Percentiles rank a stretch among this genome's conserved stretches.
phyloP scores from a whole-genome alignment of 164 flowering plant genomes.

The Chimonanthus praecox region DNA sequence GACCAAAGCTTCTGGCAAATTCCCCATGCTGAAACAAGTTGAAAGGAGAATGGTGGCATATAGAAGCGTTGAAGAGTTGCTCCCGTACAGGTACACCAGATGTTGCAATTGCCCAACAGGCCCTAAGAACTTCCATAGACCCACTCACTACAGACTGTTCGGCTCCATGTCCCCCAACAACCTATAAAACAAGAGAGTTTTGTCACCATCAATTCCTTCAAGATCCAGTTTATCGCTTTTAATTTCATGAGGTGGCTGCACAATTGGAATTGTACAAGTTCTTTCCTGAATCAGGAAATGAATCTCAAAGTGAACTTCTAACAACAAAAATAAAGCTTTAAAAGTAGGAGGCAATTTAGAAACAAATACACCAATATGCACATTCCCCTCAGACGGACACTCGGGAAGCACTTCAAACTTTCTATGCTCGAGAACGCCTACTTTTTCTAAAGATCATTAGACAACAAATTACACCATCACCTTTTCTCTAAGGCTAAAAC shows the following conservation, averaged over 20 bases:
- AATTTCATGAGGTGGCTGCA: background rate
- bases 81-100: slow-evolving; percentile 97
- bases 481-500: too few relatives aligned
- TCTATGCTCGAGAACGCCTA: too few relatives aligned
- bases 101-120: slow-evolving; percentile 98
- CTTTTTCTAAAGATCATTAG: too few relatives aligned
- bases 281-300: background rate
- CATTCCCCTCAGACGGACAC: too few relatives aligned
- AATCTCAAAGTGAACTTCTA: background rate
- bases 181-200: slow-evolving; percentile 34
- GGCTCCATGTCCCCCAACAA: slow-evolving; percentile 93
- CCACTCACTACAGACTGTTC: slow-evolving; percentile 89
- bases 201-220: background rate
- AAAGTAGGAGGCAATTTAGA: background rate
- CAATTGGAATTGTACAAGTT: background rate
- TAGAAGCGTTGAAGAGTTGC: slow-evolving; percentile 93
- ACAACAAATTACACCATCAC: too few relatives aligned
- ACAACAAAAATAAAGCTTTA: background rate
- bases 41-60: slow-evolving; percentile 75
- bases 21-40: slow-evolving; percentile 82
- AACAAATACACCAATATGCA: background rate
- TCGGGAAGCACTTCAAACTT: too few relatives aligned
- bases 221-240: background rate
- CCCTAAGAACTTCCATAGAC: slow-evolving; percentile 91
- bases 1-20: slow-evolving; percentile 53